These are phyloP conservation scores for Adansonia rubrostipa DNA, from an alignment of 441 rosid species.

Conservation along the genomic window DNA sequence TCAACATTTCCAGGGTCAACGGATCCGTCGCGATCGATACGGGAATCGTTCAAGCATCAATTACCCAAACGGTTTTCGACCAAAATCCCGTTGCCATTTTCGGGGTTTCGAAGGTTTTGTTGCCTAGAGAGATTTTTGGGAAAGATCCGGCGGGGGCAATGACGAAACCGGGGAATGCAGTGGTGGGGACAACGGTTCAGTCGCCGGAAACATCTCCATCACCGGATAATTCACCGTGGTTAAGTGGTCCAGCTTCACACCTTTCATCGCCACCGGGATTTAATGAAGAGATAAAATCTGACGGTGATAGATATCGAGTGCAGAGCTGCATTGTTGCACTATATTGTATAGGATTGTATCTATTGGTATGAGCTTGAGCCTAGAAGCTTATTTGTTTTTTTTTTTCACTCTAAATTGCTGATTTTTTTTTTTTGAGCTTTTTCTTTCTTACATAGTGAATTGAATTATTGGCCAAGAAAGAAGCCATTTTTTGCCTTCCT, in stretches of 20 bases:
- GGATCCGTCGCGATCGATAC: slow-evolving; percentile 79
- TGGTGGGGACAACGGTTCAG: slow-evolving; percentile 36
- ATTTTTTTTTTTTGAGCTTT: slow-evolving; percentile 2
- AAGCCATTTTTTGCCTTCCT: slow-evolving; percentile 28
- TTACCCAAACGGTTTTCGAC: slow-evolving; percentile 84
- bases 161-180: slow-evolving; percentile 42
- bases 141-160: slow-evolving; percentile 36
- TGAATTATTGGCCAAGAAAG: slow-evolving; percentile 48
- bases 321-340: slow-evolving; percentile 32
- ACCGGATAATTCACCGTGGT: slow-evolving; percentile 53
- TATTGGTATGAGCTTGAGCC: slow-evolving; percentile 39
- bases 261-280: slow-evolving; percentile 58
- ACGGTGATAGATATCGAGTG: slow-evolving; percentile 19
- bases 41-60: slow-evolving; percentile 76
- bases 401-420: slow-evolving; percentile 30
- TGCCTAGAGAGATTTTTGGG: slow-evolving; percentile 73
- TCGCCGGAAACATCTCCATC: slow-evolving; percentile 54
- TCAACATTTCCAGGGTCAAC: slow-evolving; percentile 79
- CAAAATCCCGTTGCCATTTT: slow-evolving; percentile 88
- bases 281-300: slow-evolving; percentile 41
- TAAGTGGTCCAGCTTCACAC: slow-evolving; percentile 40
- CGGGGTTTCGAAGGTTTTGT: slow-evolving; percentile 77
- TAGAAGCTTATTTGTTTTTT: slow-evolving; percentile 11
- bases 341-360: slow-evolving; percentile 61
- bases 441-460: slow-evolving; percentile 35